phyloP scores from a whole-genome alignment of 78 protist genomes.

The Speleostelium caveatum region DNA sequence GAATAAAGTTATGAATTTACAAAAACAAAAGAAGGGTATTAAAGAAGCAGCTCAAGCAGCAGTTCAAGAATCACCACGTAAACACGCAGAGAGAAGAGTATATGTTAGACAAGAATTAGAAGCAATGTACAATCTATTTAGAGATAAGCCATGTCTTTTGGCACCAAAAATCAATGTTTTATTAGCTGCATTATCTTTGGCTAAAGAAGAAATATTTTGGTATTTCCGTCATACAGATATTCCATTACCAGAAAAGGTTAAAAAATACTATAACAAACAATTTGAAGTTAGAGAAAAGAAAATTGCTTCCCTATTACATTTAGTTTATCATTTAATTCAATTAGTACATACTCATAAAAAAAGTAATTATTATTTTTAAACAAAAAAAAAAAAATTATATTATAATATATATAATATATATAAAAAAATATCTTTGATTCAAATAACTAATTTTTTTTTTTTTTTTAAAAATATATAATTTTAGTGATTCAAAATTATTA shows the following conservation, averaged over 20 bases:
- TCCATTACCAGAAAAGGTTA: constrained; percentile 65
- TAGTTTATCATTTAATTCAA: constrained; percentile 33
- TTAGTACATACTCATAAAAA: constrained; percentile 39
- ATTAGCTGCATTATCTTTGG: constrained; percentile 79
- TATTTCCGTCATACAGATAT: constrained; percentile 81
- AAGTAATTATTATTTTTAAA: constrained; percentile 9
- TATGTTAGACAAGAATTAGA: constrained; percentile 82
- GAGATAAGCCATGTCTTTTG: constrained; percentile 82
- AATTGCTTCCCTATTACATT: constrained; percentile 31
- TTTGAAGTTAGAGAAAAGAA: constrained; percentile 60
- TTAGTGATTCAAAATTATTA: constrained; percentile 79
- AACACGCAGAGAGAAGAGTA: constrained; percentile 71
- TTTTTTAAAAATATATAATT: not conserved
- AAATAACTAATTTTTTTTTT: not conserved
- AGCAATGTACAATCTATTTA: constrained; percentile 65
- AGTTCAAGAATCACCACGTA: constrained; percentile 66
- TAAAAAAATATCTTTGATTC: not conserved
- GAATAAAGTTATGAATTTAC: constrained; percentile 70
- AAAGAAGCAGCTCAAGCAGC: constrained; percentile 61
- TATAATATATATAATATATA: no score
- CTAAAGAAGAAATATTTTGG: constrained; percentile 78
- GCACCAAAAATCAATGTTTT: constrained; percentile 83
- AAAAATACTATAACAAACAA: constrained; percentile 76
- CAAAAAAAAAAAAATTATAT: constrained; percentile 12
- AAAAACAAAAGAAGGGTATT: constrained; percentile 67